Base-by-base conservation (phyloP, 345 rosid genomes). In the Lepidium aucheri region DNA sequence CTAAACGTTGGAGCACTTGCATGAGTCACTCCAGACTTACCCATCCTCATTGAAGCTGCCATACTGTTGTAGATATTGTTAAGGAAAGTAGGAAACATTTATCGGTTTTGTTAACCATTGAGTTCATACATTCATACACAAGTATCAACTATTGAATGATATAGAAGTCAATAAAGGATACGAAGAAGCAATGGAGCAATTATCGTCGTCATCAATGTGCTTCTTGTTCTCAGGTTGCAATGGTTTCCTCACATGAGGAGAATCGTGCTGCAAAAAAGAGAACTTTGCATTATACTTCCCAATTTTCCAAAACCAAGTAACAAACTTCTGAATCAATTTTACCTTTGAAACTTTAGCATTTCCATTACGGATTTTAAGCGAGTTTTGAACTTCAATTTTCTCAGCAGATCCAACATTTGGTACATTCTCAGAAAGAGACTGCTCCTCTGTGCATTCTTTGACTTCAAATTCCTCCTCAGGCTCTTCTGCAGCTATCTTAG, bases 1-100 rank as follows among this genome's bases (percentile, higher is more conserved):
- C 65, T 83, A 75, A 95, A 95, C n/a, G 87, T 78, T 1, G 99
- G 99, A 77, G 99, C 98, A 32, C 82, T 65, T 64, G 94, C 99
- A 55, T 86, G 60, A n/a, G 98, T 91, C 56, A 86, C 79, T 77
- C 73, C 83, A 36, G 86, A 77, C 79, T 78, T 86, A 49, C 72
- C 66, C 17, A 86, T 81, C 59, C 97, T 78, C 55, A 79, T 74
- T 22, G 97, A 89, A n/a, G 67, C 12, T 35, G 67, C 60, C 41
- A 77, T 82, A 16, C 73, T 74, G 55, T 49, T 5, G 36, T 51
- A 36, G 5, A 67, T 66, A 45, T 8, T 22, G 57, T 67, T 60
- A 74, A n/a, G n/a, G n/a, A n/a, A n/a, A n/a, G n/a, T n/a, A 67
- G 73, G 63, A 20, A 36, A 36, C 75, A 46, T 38, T 24, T 9